Evolutionary conservation across 75 land plant species (phyloP).

Genomic region (Sequoia sempervirens): DNA sequence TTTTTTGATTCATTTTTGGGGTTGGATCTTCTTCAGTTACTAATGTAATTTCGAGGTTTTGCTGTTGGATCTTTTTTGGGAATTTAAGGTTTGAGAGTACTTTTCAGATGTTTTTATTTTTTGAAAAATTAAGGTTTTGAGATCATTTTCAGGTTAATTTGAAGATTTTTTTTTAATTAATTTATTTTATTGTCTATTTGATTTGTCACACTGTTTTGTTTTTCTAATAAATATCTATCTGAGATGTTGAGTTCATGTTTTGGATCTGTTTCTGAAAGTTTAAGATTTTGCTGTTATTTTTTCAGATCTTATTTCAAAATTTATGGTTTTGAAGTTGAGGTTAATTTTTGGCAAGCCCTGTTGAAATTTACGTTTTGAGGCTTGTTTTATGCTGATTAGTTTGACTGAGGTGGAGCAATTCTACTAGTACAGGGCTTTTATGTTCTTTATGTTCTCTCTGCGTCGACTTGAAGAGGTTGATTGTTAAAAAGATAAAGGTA

Average conservation of each 20-base stretch:
- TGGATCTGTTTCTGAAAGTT: background rate
- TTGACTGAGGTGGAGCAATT: background rate
- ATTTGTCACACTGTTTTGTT: too few relatives aligned
- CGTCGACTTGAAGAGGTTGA: background rate
- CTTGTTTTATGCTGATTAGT: background rate
- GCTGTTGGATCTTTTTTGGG: background rate
- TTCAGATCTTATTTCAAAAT: too few relatives aligned
- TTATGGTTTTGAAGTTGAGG: too few relatives aligned
- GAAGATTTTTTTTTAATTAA: background rate
- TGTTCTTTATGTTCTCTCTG: background rate
- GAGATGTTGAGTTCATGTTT: background rate
- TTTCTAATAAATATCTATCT: background rate
- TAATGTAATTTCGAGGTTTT: background rate
- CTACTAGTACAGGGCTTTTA: background rate
- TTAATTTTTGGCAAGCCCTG: too few relatives aligned
- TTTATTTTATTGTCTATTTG: background rate
- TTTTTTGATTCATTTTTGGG: background rate
- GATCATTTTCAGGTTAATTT: background rate
- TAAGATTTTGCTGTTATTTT: background rate
- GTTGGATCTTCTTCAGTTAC: background rate
- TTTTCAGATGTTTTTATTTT: background rate
- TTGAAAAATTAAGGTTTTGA: background rate
- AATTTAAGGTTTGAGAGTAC: background rate
- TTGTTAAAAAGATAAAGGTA: background rate
- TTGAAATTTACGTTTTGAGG: background rate